These are phyloP conservation scores for Ceriops zippeliana DNA, from an alignment of 345 rosid species.

Conservation along the genomic window DNA sequence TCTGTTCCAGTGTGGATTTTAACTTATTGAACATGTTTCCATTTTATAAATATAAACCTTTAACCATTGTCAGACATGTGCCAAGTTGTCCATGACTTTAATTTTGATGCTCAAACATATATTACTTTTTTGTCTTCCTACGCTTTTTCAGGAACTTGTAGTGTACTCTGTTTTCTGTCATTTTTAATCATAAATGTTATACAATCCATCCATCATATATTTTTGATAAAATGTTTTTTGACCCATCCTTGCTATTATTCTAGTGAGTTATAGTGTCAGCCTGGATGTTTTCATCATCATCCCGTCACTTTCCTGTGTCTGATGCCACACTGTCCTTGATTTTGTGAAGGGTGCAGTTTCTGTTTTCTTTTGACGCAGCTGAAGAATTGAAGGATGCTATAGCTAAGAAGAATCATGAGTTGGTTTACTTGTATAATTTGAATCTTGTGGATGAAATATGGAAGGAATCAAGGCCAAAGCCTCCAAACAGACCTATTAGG, in stretches of 20 bases:
- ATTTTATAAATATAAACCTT: not conserved
- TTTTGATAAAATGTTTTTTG: not conserved
- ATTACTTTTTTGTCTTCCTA: not conserved
- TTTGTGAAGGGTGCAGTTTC: conserved; percentile 95
- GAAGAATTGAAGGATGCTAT: conserved; percentile 85
- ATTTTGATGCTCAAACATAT: not conserved
- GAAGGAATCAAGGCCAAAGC: conserved; percentile 82
- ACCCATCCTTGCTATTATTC: not conserved
- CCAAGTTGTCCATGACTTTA: not conserved
- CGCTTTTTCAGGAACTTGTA: not conserved
- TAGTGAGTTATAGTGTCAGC: not conserved
- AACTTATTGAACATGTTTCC: not conserved
- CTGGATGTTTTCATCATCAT: not conserved
- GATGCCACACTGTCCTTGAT: conserved; percentile 40
- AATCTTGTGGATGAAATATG: conserved; percentile 89
- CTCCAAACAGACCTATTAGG: conserved; percentile 71
- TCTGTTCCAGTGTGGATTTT: not conserved
- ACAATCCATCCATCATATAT: not conserved
- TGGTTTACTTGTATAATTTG: conserved; percentile 65
- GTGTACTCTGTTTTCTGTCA: not conserved
- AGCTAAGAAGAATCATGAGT: conserved; percentile 69
- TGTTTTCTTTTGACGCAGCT: conserved; percentile 88
- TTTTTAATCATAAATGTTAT: no score
- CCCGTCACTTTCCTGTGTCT: conserved; percentile 21
- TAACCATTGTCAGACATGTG: not conserved